Evolutionary conservation across 805 yeast genomes (phyloP).

Genomic region (Metschnikowia gruessii): DNA sequence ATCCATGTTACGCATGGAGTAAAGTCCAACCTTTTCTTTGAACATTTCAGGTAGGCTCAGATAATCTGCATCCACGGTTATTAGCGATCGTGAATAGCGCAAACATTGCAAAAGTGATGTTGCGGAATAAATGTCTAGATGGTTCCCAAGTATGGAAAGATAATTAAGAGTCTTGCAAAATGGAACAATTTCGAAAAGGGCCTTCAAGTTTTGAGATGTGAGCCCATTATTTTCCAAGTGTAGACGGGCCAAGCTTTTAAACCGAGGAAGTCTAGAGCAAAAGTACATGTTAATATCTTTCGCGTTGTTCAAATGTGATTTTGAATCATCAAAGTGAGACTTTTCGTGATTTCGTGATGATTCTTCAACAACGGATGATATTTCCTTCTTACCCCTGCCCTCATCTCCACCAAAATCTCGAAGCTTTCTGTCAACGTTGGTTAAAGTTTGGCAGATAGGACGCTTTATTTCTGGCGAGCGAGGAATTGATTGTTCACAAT

Average conservation of each 20-base stretch:
- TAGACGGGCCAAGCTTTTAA: slow-evolving; percentile 59
- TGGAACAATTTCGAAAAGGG: slow-evolving; percentile 66
- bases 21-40: slow-evolving; percentile 70
- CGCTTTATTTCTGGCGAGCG: no score
- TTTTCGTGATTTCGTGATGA: no score
- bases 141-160: slow-evolving; percentile 65
- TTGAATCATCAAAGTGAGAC: no score
- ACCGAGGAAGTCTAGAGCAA: slow-evolving; percentile 63
- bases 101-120: slow-evolving; percentile 68
- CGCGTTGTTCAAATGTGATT: slow-evolving; percentile 3
- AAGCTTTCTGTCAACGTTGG: no score
- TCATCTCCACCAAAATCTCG: no score
- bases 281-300: slow-evolving; percentile 48
- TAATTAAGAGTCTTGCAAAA: slow-evolving; percentile 64
- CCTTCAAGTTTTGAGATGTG: slow-evolving; percentile 50
- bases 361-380: no score
- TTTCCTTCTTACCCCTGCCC: no score
- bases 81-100: slow-evolving; percentile 61
- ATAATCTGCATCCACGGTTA: slow-evolving; percentile 65
- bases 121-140: slow-evolving; percentile 55
- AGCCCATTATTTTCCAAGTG: slow-evolving; percentile 71
- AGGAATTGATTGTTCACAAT: slow-evolving; percentile 9
- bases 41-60: slow-evolving; percentile 58
- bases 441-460: no score
- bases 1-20: slow-evolving; percentile 83